These are phyloP conservation scores for Colletotrichum tabaci DNA, from an alignment of 2,329 filamentous ascomycete species.

Conservation along the genomic window DNA sequence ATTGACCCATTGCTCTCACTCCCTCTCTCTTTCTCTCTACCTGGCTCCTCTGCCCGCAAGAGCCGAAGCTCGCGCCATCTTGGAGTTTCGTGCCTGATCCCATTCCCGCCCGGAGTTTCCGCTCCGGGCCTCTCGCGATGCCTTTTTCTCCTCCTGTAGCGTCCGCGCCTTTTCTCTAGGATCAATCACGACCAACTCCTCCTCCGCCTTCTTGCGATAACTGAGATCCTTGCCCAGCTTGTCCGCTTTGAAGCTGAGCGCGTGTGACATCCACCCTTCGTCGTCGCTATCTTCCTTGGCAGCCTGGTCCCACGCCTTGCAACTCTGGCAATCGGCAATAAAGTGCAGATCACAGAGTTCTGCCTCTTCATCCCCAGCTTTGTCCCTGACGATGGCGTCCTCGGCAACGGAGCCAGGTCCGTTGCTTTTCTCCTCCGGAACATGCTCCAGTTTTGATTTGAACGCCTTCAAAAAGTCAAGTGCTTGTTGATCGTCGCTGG, in stretches of 20 bases:
- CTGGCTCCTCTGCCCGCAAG: slow-evolving; percentile 71
- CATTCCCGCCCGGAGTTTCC: slow-evolving; percentile 69
- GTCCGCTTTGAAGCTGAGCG: slow-evolving; percentile 89
- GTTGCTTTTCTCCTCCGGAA: slow-evolving; percentile 57
- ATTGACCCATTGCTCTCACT: slow-evolving; percentile 1
- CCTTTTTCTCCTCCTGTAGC: slow-evolving; percentile 75
- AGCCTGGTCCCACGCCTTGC: slow-evolving; percentile 84
- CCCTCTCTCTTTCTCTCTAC: slow-evolving; percentile 49
- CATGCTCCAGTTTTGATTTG: slow-evolving; percentile 79
- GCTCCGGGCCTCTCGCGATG: slow-evolving; percentile 68
- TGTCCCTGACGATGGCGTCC: slow-evolving; percentile 46
- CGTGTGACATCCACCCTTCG: slow-evolving; percentile 88
- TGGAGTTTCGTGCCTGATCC: slow-evolving; percentile 72
- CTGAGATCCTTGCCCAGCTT: slow-evolving; percentile 91
- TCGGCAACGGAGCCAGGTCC: slow-evolving; percentile 44
- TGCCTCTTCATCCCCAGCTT: slow-evolving; percentile 75
- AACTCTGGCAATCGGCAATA: slow-evolving; percentile 95
- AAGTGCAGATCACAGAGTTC: slow-evolving; percentile 94
- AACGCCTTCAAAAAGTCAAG: slow-evolving; percentile 85
- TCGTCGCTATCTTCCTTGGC: slow-evolving; percentile 72
- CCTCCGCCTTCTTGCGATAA: slow-evolving; percentile 92
- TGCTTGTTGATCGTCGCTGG: slow-evolving; percentile 73
- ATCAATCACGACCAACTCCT: slow-evolving; percentile 94
- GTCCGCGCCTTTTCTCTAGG: slow-evolving; percentile 86
- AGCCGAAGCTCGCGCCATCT: slow-evolving; percentile 67